Base-by-base conservation (phyloP, 2,329 filamentous ascomycete genomes). In the Cladophialophora bantiana region DNA sequence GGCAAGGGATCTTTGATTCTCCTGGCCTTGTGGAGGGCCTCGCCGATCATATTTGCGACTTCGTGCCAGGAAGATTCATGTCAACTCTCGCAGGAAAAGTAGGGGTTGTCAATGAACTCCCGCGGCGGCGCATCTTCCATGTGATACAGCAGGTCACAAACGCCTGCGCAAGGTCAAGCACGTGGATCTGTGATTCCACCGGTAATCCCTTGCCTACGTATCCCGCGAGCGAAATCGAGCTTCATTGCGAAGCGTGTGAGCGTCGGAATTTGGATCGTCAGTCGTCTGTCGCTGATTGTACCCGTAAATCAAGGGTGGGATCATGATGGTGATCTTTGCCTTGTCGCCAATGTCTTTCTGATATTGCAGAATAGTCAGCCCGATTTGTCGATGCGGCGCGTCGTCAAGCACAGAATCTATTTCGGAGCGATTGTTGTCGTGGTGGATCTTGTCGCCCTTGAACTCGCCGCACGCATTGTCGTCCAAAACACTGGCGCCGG, bases 1-100 rank as follows among this genome's bases (percentile, higher is more conserved):
- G 81, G 77, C 40, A 68, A 73, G 1, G 80, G 68, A 70, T 78
- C 75, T 32, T 74, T 12, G 56, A 83, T 76, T 63, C 76, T 77
- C 0, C 81, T 81, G 9, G 74, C 75, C 58, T 74, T 66, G 55
- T 80, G 73, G 31, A 84, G 73, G 6, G 69, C 74, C 50, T 74
- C 65, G 1, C 80, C 81, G 66, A 83, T 79, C 1, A 74, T 69
- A 6, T 66, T 71, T 0, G 80, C 79, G 15, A 78, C 73, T 3
- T 80, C 78, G 18, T 71, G 70, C 82, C 82, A 84, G 13, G 79
- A 79, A 7, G 77, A 75, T 68, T 84, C 82, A 7, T 75, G 54
- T n/a, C 80, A 79, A 34, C 78, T 75, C 48, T 84, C 83, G 73
- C 77, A 80, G 75, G 84, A 85, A 72, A 80, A 84, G 71, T 84